Base-by-base conservation (phyloP, 495 filamentous ascomycete genomes). In the Aspergillus affinis region DNA sequence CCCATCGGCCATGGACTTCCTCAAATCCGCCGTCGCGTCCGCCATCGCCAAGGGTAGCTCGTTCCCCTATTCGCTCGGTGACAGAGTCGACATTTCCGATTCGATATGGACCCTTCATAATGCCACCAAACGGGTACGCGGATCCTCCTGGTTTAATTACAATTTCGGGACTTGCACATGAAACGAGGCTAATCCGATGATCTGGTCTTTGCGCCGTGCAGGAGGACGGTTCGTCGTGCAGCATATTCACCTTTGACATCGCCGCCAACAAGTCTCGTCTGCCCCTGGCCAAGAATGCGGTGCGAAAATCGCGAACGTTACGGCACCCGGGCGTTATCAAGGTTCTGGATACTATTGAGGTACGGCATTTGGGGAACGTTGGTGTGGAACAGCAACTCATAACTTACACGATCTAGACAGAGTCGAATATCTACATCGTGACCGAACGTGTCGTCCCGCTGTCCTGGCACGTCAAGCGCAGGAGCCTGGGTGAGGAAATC, bases 21-120 rank as follows among this genome's bases (percentile, higher is more conserved):
- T 98, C 60, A 98, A 97, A 77, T 97, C 91, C 50, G 95, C 95
- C 46, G 91, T 98, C 66, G 91, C 92, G 41, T 97, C 94, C 46
- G 93, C 93, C 59, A 98, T 97, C 65, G 89, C 94, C 15, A 96
- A 96, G 73, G 92, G 92, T 18, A 92, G 92, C 32, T 85, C 91
- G 4, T 95, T 96, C 66, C 92, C 91, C 9, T 97, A 95, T 72
- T 87, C 82, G 19, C 92, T 97, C 65, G 93, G 93, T 64, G 94
- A 98, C 73, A 82, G 88, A 70, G 88, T 96, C 50, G 92, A 96
- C 64, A 76, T 91, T 29, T 90, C 93, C 68, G 86, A 90, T 65
- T 93, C 92, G 19, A 90, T 98, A 58, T 98, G 94, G 93, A 88
- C 87, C 4, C 79, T 98, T 23, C 84, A 92, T 72, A 97, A 98